Conservation (phyloP, 164 flowering plant species). For the Pachysandra terminalis region DNA sequence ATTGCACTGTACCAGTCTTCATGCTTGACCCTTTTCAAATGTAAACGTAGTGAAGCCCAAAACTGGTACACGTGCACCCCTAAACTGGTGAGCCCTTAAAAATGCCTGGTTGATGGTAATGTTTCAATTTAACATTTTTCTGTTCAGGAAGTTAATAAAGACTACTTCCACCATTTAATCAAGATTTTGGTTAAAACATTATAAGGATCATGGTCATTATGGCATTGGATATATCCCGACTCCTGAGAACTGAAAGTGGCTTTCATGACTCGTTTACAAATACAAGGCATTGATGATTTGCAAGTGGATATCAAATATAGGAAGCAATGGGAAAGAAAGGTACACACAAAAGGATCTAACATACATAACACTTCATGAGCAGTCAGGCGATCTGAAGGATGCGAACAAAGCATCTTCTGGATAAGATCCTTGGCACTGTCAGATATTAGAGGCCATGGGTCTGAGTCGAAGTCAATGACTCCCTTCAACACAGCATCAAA, state of each 20-base stretch:
- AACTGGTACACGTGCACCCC: too few species aligned
- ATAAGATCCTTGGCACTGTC: constrained; percentile 98
- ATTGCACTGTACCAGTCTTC: too few species aligned
- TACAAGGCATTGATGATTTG: background rate
- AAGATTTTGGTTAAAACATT: too few species aligned
- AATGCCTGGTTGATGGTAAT: background rate
- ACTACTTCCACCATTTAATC: too few species aligned
- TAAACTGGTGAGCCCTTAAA: too few species aligned
- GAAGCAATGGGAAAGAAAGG: background rate
- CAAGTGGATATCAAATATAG: background rate
- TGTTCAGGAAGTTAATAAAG: background rate
- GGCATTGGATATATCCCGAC: background rate
- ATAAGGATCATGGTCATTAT: background rate
- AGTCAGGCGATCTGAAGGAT: constrained; percentile 74
- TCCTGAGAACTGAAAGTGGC: background rate
- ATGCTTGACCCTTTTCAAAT: too few species aligned
- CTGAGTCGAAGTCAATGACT: constrained; percentile 92
- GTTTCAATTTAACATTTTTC: background rate
- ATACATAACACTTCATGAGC: constrained; percentile 97
- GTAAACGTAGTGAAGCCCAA: too few species aligned
- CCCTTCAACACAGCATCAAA: constrained; percentile 92
- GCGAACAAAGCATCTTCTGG: constrained; percentile 79
- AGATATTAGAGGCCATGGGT: constrained; percentile 97
- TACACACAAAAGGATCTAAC: constrained; percentile 18
- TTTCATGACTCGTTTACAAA: background rate